phyloP scores from a whole-genome alignment of 768 basidiomycete species.

The Kwoniella dendrophila region DNA sequence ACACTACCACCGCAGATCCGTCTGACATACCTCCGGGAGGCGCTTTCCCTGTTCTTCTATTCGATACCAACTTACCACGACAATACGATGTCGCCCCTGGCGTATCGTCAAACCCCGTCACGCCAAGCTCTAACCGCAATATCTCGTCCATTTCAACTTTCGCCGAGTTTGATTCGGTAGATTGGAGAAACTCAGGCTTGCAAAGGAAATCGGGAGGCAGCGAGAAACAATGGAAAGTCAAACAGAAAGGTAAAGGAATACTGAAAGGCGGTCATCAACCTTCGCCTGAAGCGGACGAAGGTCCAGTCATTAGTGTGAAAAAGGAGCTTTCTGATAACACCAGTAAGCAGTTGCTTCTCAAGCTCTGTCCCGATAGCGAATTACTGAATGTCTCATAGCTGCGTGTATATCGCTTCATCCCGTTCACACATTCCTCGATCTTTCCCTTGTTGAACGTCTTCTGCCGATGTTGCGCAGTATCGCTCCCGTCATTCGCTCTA shows the following conservation, averaged over 20 bases:
- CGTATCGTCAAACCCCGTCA: not conserved
- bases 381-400: slow-evolving; percentile 19
- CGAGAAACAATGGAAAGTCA: slow-evolving; percentile 51
- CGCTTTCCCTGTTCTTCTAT: slow-evolving; percentile 67
- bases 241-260: slow-evolving; percentile 35
- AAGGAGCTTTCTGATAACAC: slow-evolving; percentile 20
- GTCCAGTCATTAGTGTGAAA: slow-evolving; percentile 16
- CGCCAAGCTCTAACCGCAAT: not conserved
- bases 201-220: slow-evolving; percentile 26
- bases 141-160: slow-evolving; percentile 20
- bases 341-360: slow-evolving; percentile 23
- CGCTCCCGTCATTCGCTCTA: slow-evolving; percentile 26
- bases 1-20: slow-evolving; percentile 18
- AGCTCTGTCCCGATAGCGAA: not conserved
- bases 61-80: slow-evolving; percentile 67
- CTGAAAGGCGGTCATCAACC: slow-evolving; percentile 27
- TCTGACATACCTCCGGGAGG: slow-evolving; percentile 40
- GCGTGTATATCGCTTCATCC: slow-evolving; percentile 57
- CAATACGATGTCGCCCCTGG: slow-evolving; percentile 60
- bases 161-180: slow-evolving; percentile 49
- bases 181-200: slow-evolving; percentile 44
- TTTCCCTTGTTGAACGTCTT: slow-evolving; percentile 58
- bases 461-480: slow-evolving; percentile 59
- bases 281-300: slow-evolving; percentile 1
- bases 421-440: slow-evolving; percentile 76